Conservation (phyloP, 345 rosid genomes). For the Pistacia integerrima region DNA sequence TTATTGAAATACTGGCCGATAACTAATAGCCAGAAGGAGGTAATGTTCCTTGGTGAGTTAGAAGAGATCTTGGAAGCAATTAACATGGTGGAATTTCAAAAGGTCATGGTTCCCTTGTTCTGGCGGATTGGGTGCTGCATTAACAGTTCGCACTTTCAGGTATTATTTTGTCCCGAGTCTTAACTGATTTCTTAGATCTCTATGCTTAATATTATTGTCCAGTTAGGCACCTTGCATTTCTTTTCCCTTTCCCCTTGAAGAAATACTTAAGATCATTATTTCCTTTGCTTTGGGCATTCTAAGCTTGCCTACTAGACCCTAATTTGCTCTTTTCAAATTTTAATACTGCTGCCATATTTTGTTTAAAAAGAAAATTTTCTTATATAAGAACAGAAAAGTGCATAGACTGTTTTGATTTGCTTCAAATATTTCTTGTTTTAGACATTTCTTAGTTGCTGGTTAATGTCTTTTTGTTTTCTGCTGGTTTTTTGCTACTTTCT, state of each 20-base stretch:
- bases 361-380: conserved; percentile 1
- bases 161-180: conserved; percentile 22
- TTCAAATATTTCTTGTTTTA: not conserved
- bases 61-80: conserved; percentile 82
- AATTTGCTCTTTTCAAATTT: not conserved
- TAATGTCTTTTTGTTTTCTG: not conserved
- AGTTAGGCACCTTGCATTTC: conserved; percentile 6
- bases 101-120: conserved; percentile 78
- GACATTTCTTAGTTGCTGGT: not conserved
- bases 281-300: not conserved
- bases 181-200: no score
- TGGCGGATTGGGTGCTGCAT: conserved; percentile 77
- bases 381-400: not conserved
- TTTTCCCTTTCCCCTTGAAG: not conserved
- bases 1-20: conserved; percentile 84
- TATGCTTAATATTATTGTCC: not conserved
- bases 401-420: not conserved
- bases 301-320: not conserved
- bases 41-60: conserved; percentile 80
- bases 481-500: not conserved
- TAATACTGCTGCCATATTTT: not conserved
- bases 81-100: conserved; percentile 74
- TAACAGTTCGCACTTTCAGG: conserved; percentile 88
- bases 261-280: not conserved
- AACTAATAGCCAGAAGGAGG: conserved; percentile 88